Percentiles rank a stretch among this genome's conserved stretches.
These are phyloP conservation scores for Clavispora asparagi DNA, from an alignment of 805 yeast genomes.

Conservation along the genomic window DNA sequence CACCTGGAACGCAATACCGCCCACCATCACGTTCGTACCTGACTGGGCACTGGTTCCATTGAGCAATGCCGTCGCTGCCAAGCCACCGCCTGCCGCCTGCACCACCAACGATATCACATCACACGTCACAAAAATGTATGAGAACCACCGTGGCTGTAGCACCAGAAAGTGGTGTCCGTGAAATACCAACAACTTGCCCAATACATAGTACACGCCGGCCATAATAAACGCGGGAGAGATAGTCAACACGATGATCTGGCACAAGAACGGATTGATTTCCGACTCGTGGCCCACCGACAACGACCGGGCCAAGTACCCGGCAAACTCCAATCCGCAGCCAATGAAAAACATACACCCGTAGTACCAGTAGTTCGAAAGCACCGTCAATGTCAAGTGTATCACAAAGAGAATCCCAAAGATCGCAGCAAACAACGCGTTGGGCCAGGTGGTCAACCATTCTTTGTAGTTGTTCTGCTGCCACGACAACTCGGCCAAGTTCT, in stretches of 20 bases:
- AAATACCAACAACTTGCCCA: constrained; percentile 8
- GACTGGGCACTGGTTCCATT: background rate
- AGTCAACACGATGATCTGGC: constrained; percentile 7
- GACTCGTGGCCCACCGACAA: constrained; percentile 2
- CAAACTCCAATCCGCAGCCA: constrained; percentile 6
- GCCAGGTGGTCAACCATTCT: background rate
- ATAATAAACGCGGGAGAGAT: constrained; percentile 11
- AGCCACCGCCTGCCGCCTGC: constrained; percentile 77
- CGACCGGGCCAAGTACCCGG: constrained; percentile 8
- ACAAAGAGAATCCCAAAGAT: background rate
- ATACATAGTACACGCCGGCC: constrained; percentile 11
- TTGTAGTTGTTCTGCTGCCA: background rate
- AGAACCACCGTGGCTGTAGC: constrained; percentile 10
- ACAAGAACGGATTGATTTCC: constrained; percentile 12
- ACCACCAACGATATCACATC: constrained; percentile 34
- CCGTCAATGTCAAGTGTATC: background rate
- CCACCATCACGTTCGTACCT: constrained; percentile 1
- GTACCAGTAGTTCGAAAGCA: background rate
- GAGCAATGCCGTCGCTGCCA: constrained; percentile 39
- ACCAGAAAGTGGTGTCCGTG: constrained; percentile 4
- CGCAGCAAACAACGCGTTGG: background rate
- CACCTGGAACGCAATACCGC: constrained; percentile 3
- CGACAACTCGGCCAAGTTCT: background rate
- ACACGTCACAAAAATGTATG: constrained; percentile 10
- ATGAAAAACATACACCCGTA: constrained; percentile 2